Percentiles rank a stretch among this genome's conserved stretches.
Conservation (phyloP, 495 filamentous ascomycete genomes). For the Penicillium pulvis region DNA sequence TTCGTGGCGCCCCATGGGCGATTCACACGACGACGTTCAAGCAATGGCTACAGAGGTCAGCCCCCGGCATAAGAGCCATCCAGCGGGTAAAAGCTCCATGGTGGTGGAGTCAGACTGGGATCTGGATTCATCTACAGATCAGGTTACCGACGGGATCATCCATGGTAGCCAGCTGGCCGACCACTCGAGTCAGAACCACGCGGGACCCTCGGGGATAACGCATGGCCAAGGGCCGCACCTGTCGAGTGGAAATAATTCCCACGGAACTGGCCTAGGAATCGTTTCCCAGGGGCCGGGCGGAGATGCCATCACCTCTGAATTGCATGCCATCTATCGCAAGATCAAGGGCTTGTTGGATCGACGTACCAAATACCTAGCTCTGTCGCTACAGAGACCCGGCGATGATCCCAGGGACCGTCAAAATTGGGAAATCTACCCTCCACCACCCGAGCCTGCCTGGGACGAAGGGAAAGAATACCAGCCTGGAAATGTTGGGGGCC, state of each 20-base stretch:
- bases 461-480: slow-evolving; percentile 63
- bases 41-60: slow-evolving; percentile 9
- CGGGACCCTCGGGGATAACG: slow-evolving; percentile 43
- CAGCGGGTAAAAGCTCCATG: slow-evolving; percentile 18
- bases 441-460: slow-evolving; percentile 89
- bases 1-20: slow-evolving; percentile 14
- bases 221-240: slow-evolving; percentile 50
- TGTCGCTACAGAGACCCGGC: slow-evolving; percentile 77
- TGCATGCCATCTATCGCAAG: slow-evolving; percentile 82
- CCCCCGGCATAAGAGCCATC: slow-evolving; percentile 14
- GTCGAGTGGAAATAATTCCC: slow-evolving; percentile 49
- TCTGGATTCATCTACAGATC: slow-evolving; percentile 9
- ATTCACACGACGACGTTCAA: slow-evolving; percentile 15
- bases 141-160: slow-evolving; percentile 5
- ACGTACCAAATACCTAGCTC: slow-evolving; percentile 82
- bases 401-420: slow-evolving; percentile 88
- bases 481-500: slow-evolving; percentile 19
- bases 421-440: slow-evolving; percentile 86
- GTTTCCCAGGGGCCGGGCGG: slow-evolving; percentile 57
- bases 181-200: slow-evolving; percentile 46
- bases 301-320: slow-evolving; percentile 74
- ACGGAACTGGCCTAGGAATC: slow-evolving; percentile 53
- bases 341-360: slow-evolving; percentile 81
- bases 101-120: slow-evolving; percentile 20
- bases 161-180: slow-evolving; percentile 40